Evolutionary conservation across 306 rosid genomes (phyloP).

Genomic region (Calophaca sinica): DNA sequence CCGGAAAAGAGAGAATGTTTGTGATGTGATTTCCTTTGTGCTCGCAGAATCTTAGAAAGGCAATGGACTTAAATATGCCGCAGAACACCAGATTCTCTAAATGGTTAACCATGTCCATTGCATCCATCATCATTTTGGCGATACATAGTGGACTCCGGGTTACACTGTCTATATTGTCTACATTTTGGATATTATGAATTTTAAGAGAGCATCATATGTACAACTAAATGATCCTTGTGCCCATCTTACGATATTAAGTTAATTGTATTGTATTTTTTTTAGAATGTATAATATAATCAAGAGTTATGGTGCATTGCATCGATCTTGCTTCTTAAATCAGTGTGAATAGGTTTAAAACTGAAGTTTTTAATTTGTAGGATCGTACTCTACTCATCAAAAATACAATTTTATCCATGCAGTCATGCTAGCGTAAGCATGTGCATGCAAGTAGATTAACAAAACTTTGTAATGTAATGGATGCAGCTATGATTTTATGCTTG

Average conservation of each 20-base stretch:
- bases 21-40: background rate
- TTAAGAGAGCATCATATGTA: conserved; percentile 3
- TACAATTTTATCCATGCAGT: conserved; percentile 22
- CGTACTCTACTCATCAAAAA: conserved; percentile 9
- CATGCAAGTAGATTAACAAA: background rate
- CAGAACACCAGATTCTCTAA: conserved; percentile 28
- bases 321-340: conserved; percentile 1
- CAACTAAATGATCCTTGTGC: conserved; percentile 4
- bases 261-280: background rate
- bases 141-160: background rate
- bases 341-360: background rate
- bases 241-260: background rate
- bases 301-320: background rate
- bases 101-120: conserved; percentile 19
- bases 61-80: conserved; percentile 21
- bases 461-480: conserved; percentile 9
- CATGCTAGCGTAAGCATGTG: background rate
- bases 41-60: background rate
- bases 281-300: conserved; percentile 3
- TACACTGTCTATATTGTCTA: no score
- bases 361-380: conserved; percentile 20
- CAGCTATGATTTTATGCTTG: conserved; percentile 35
- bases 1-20: background rate
- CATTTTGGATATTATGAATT: conserved; percentile 37
- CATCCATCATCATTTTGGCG: conserved; percentile 27